Evolutionary conservation across 345 rosid genomes (phyloP).

Genomic region (sweet orange (Citrus sinensis)): DVS_A1.0 CM039166.1:18603501-18604000

Average conservation of each 20-base stretch:
- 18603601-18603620: no score
- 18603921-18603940: neutral
- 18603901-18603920: slow-evolving; percentile 9
- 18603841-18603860: slow-evolving; percentile 73
- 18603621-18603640: slow-evolving; percentile 68
- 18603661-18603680: slow-evolving; percentile 69
- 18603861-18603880: slow-evolving; percentile 91
- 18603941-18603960: neutral
- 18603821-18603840: slow-evolving; percentile 7
- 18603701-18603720: slow-evolving; percentile 82
- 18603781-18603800: neutral
- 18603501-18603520: no score
- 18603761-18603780: neutral
- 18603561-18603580: no score
- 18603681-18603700: slow-evolving; percentile 80
- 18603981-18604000: neutral
- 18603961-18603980: neutral
- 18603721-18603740: slow-evolving; percentile 77
- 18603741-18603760: slow-evolving; percentile 86
- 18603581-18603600: no score
- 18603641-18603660: slow-evolving; percentile 70
- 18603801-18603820: neutral
- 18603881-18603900: slow-evolving; percentile 90
- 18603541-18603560: no score
- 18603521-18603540: no score